These are phyloP conservation scores for Rhodamnia argentea DNA, from an alignment of 345 rosid species.

Conservation along the genomic window DNA sequence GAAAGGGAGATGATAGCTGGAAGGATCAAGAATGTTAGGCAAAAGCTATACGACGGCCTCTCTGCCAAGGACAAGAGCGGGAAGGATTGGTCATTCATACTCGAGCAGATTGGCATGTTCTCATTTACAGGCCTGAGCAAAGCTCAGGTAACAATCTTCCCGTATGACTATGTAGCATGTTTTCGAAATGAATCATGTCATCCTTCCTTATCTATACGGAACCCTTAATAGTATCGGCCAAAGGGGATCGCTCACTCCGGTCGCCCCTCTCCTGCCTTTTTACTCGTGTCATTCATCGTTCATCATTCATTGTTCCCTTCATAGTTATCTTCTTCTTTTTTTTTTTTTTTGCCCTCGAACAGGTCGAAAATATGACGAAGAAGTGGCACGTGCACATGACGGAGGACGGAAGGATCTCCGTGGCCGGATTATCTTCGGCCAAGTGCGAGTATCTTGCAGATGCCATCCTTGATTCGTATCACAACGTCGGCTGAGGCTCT, in stretches of 20 bases:
- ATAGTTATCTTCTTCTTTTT: background rate
- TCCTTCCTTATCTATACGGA: background rate
- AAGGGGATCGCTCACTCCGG: background rate
- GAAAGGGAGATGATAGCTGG: constrained; percentile 99
- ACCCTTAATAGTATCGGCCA: background rate
- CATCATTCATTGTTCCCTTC: background rate
- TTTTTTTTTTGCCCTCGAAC: too few relatives aligned
- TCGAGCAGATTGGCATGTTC: constrained; percentile 92
- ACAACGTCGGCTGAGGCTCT: constrained; percentile 41
- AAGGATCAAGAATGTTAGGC: constrained; percentile 76
- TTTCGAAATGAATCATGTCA: background rate
- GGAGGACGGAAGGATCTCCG: constrained; percentile 82
- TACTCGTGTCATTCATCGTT: background rate
- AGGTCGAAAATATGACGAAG: constrained; percentile 83
- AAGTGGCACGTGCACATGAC: constrained; percentile 95
- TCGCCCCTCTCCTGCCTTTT: background rate
- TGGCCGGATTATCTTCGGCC: constrained; percentile 77
- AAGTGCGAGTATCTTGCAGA: constrained; percentile 87
- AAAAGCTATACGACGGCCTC: constrained; percentile 57
- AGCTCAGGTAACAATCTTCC: constrained; percentile 46
- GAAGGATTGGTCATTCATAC: constrained; percentile 87
- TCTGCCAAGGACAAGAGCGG: constrained; percentile 68
- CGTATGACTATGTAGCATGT: background rate
- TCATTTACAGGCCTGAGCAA: constrained; percentile 84
- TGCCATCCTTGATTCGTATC: constrained; percentile 72